Base-by-base conservation (phyloP, 331 rosid species). In the Malus hybrid region DNA sequence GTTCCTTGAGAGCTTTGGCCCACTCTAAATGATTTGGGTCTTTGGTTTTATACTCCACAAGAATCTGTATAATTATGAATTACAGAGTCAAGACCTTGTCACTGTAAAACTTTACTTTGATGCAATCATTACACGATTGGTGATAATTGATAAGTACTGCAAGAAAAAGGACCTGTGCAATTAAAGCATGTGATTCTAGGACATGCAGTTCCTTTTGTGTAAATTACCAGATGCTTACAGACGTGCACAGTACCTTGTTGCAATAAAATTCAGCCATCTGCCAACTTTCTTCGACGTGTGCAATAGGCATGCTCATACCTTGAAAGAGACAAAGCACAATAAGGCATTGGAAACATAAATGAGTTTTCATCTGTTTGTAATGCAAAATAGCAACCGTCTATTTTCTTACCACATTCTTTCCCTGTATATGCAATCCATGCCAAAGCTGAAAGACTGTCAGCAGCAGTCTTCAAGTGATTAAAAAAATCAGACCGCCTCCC, bases 221-320 rank as follows among this genome's bases (percentile, higher is more conserved):
- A 81, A 62, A 55, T 57, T 76, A 64, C 66, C 62, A 68, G 68
- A 63, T 67, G 48, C 75, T 63, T 29, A 29, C 52, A 77, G 66
- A 75, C 20, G 65, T 56, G 57, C 73, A 80, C 57, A 79, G 77
- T 92, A 94, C 99, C 96, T 92, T 94, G 89, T 94, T 94, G 83
- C 85, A 79, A 84, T 91, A 94, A 86, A 94, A 94, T 86, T 94
- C 99, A 60, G 97, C 97, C 96, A 89, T 91, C 83, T 94, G 99
- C 99, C 99, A 94, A 85, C 90, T 90, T 80, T 94, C 99, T 87
- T 94, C 99, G 71, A 94, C 97, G 29, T 94, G 97, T 71, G 99
- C 91, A 58, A 87, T 88, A 67, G 99, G 99, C 99, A 94, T 87
- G 82, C 99, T 90, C 97, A 94, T 88, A 82, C 99, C 99, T 94